Evolutionary conservation across 371 early-diverging fungal genomes (phyloP).

Genomic region (Mortierella sp.): DNA sequence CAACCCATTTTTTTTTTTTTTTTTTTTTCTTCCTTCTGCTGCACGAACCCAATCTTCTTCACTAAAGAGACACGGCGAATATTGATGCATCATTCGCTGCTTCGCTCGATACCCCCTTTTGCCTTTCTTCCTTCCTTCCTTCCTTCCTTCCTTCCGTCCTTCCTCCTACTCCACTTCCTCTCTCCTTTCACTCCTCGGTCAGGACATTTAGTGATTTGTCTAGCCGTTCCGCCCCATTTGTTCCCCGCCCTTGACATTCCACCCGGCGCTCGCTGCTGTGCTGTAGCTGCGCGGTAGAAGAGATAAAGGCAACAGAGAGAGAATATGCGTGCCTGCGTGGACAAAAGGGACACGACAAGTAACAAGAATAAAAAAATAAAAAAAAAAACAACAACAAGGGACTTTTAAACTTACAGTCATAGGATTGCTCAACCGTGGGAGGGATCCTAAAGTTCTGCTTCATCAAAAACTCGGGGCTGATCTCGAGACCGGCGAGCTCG

Average conservation of each 20-base stretch:
- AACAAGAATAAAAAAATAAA: conserved; percentile 1
- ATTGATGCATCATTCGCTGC: too few relatives aligned
- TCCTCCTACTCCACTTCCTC: too few relatives aligned
- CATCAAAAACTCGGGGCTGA: conserved; percentile 62
- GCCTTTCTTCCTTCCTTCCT: neutral
- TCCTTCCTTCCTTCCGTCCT: neutral
- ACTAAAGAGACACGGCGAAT: too few relatives aligned
- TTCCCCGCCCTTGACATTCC: too few relatives aligned
- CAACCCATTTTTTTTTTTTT: too few relatives aligned
- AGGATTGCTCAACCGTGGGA: conserved; percentile 57
- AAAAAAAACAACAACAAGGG: neutral
- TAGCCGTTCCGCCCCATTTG: too few relatives aligned
- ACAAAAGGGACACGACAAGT: neutral
- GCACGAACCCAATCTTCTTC: too few relatives aligned
- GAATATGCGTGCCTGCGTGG: neutral
- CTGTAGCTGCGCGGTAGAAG: too few relatives aligned
- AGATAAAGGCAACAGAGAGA: too few relatives aligned
- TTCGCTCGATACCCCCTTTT: conserved; percentile 3
- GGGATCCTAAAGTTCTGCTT: conserved; percentile 69
- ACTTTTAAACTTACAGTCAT: conserved; percentile 16
- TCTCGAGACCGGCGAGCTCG: conserved; percentile 57
- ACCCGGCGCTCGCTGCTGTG: too few relatives aligned
- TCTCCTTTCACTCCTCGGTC: neutral
- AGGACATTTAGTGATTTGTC: neutral
- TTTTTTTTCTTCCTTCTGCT: conserved; percentile 22